Base-by-base conservation (phyloP, 805 yeast genomes). In the Zygotorulaspora chibaensis region DNA sequence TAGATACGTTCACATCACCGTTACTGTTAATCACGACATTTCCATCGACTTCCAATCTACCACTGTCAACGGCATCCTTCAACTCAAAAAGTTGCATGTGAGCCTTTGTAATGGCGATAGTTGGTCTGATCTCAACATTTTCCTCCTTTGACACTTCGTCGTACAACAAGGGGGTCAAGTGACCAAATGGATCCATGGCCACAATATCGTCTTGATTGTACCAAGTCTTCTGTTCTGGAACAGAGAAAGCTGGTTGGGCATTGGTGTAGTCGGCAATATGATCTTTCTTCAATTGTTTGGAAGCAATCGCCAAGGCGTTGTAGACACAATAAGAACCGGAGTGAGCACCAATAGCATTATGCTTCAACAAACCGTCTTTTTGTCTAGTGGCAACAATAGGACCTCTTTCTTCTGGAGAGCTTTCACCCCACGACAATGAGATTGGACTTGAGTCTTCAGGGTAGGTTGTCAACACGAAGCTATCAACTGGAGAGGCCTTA, bases 151-250 rank as follows among this genome's bases (percentile, higher is more conserved):
- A 64, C 25, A 70, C 49, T 16, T 75, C 77, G 37, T 64, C 65
- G 58, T 69, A 81, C 37, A 77, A 50, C 79, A 81, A 78, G 9
- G 85, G 85, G 9, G 83, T 79, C 49, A 80, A 62, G 54, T 81
- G 87, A 20, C 86, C 87, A 56, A 76, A 77, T 17, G 85, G 83
- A 60, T 81, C 87, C 73, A 81, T 64, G 1, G 85, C 72, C 18
- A 79, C 84, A 52, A 81, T 80, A 61, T 80, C 81, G 49, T 73
- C 74, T 15, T 62, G 54, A 44, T 72, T 76, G 38, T 69, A 68
- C 87, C 87, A 81, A 51, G 75, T 77, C 25, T 76, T 71, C 47
- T 75, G 77, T 46, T 76, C 79, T 8, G 75, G 73, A 52, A 81
- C 69, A 20, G 74, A 57, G 44, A 77, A 76, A 9, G 81, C 81